Conservation (phyloP, 2,329 filamentous ascomycete species). For the Huntiella abstrusa region DNA sequence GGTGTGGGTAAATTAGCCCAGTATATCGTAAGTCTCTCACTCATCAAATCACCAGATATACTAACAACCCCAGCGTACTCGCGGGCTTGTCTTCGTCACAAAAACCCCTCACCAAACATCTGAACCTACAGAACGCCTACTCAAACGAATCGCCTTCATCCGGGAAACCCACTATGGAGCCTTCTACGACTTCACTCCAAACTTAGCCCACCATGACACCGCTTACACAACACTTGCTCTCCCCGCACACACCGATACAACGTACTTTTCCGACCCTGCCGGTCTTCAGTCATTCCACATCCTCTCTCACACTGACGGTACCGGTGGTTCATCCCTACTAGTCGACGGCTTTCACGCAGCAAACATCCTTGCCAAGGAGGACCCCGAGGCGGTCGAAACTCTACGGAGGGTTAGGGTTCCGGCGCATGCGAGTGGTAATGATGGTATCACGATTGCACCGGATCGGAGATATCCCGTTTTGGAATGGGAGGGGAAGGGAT, state of each 20-base stretch:
- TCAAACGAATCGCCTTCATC: constrained; percentile 72
- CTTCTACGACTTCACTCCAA: constrained; percentile 67
- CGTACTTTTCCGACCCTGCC: constrained; percentile 85
- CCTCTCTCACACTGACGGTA: constrained; percentile 38
- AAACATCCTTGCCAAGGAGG: constrained; percentile 32
- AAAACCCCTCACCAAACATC: constrained; percentile 46
- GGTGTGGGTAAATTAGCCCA: constrained; percentile 43
- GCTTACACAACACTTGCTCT: constrained; percentile 79
- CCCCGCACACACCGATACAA: constrained; percentile 78
- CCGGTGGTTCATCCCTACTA: constrained; percentile 61
- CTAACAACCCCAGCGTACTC: constrained; percentile 31
- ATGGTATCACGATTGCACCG: constrained; percentile 63
- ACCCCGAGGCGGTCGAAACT: constrained; percentile 34
- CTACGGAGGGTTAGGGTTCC: constrained; percentile 42
- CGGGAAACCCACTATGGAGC: constrained; percentile 78
- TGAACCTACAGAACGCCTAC: constrained; percentile 50
- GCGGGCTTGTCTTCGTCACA: constrained; percentile 63
- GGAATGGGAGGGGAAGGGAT: constrained; percentile 28
- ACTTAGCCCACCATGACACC: constrained; percentile 73
- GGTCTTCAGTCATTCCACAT: constrained; percentile 88
- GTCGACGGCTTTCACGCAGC: constrained; percentile 76
- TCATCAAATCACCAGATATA: not conserved
- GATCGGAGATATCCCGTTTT: constrained; percentile 54
- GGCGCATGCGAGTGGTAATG: constrained; percentile 78
- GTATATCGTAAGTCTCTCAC: constrained; percentile 36